A percentile compares a stretch with the other conserved stretches of the same genome.
These are phyloP conservation scores for Phytophthora ramorum DNA, from an alignment of 352 stramenopile genomes.

Conservation along the genomic window DNA sequence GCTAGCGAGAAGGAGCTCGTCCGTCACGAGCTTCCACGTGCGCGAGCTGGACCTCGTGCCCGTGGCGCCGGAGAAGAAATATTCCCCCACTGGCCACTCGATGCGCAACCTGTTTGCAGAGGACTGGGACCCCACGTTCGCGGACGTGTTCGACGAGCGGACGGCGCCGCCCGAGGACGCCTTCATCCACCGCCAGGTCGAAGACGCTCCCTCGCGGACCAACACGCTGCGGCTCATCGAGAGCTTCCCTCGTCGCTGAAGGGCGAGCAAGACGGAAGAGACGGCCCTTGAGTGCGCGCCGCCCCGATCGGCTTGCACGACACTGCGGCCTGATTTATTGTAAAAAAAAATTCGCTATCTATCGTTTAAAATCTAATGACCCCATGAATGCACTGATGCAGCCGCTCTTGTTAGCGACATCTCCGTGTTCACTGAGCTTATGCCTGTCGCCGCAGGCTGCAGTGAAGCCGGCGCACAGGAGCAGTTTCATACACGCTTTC, in stretches of 20 bases:
- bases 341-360: conserved; percentile 29
- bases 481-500: background rate
- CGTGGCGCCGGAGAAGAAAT: conserved; percentile 33
- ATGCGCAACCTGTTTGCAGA: conserved; percentile 39
- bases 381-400: conserved; percentile 11
- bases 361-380: conserved; percentile 20
- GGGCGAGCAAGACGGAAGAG: conserved; percentile 6
- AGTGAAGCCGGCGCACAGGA: background rate
- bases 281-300: background rate
- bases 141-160: conserved; percentile 69
- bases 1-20: conserved; percentile 38
- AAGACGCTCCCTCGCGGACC: conserved; percentile 24
- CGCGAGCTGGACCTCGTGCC: conserved; percentile 63
- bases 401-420: conserved; percentile 3
- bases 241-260: conserved; percentile 41
- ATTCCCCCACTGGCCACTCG: conserved; percentile 31
- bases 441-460: background rate
- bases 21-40: conserved; percentile 60
- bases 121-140: conserved; percentile 49
- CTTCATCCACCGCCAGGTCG: conserved; percentile 61
- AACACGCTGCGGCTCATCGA: conserved; percentile 43
- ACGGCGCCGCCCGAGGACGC: conserved; percentile 54
- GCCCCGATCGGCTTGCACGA: background rate
- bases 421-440: background rate
- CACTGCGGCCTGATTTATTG: conserved; percentile 30